Percentiles rank a stretch among this genome's conserved stretches.
phyloP scores from a whole-genome alignment of 805 yeast genomes.

The Metschnikowia chrysomelidarum region DNA sequence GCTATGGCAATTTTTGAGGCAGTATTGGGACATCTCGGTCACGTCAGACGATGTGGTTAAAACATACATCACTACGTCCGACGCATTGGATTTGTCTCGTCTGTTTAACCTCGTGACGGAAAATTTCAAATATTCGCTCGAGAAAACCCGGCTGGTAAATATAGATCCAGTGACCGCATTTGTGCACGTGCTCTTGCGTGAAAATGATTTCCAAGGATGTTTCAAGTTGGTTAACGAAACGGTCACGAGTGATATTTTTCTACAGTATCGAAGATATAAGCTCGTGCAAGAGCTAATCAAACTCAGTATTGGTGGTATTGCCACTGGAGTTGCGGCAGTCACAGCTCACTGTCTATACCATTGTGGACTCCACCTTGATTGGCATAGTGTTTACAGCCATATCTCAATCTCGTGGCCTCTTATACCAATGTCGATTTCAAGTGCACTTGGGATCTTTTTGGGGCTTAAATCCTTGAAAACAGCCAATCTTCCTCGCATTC shows the following conservation, averaged over 20 bases:
- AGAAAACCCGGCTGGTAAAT: neutral
- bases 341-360: neutral
- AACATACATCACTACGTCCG: slow-evolving; percentile 10
- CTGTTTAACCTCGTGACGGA: slow-evolving; percentile 14
- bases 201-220: slow-evolving; percentile 17
- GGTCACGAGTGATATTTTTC: slow-evolving; percentile 1
- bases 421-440: neutral
- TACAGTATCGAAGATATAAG: neutral
- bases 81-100: slow-evolving; percentile 4
- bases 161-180: slow-evolving; percentile 9
- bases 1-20: slow-evolving; percentile 15
- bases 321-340: neutral
- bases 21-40: slow-evolving; percentile 13
- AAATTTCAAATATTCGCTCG: slow-evolving; percentile 4
- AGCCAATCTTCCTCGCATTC: slow-evolving; percentile 18
- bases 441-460: neutral
- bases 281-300: neutral
- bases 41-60: slow-evolving; percentile 13
- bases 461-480: slow-evolving; percentile 3
- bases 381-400: too few species aligned
- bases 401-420: slow-evolving; percentile 5
- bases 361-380: too few species aligned
- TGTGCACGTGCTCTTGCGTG: slow-evolving; percentile 11
- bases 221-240: slow-evolving; percentile 17
- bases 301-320: neutral